Evolutionary conservation across 148 eudicot genomes (phyloP), one percentile per base, ranked within the genome.

Genomic region (Amaranthus cruentus): DNA sequence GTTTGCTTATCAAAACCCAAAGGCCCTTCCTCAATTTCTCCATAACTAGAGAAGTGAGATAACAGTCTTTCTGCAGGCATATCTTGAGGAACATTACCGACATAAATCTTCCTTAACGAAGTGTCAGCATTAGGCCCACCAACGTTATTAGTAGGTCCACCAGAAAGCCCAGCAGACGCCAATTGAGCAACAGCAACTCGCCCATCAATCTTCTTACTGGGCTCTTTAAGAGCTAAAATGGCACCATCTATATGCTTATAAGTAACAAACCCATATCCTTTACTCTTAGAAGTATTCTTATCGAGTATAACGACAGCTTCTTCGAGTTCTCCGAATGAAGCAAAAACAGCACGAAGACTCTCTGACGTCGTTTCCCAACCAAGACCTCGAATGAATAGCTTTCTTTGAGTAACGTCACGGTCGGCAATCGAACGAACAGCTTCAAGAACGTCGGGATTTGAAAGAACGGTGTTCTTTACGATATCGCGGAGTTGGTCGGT

Each of bases 1-100:
- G 92, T 89, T 21, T 80, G 83, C 89, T 88, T 91, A 81, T 91
- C 95, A 12, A 83, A 88, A 56, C 97, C 97, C 50, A 91, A 72
- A 0, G 97, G 97, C 49, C 97, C 97, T 55, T 89, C 91, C 76
- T 91, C 97, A 8, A 88, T 80, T 79, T 89, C 92, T 12, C 97
- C 97, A 55, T 79, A 91, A 9, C 79, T 68, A 15, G 78, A 47
- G 69, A 91, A 91, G 46, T 82, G 75, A 13, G 80, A 77, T 67
- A 91, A 55, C 66, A 91, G 63, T 75, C 86, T 85, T 73, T 86
- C 92, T 38, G 76, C 84, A 0, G 84, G 56, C 91, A 89, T 87
- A 63, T 89, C 94, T 10, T 81, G 70, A n/a, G 91, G 87, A 69
- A 89, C 97, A 74, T 84, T 88, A 1, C 83, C 88, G 4, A 89